Conservation (phyloP, 805 yeast species). For the Blastobotrys attinorum region DNA sequence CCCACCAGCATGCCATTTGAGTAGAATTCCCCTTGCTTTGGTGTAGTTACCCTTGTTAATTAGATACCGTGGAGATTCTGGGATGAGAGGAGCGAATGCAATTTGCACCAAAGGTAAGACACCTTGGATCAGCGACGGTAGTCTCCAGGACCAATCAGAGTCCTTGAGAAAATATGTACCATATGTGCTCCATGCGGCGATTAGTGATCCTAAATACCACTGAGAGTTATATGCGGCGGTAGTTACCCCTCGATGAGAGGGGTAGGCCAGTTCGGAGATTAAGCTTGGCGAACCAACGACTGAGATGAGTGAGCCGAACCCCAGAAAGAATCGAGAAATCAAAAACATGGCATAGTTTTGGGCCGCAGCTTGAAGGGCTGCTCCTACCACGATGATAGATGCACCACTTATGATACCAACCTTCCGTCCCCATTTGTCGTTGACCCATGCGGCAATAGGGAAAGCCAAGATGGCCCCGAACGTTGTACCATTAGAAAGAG, state of each 20-base stretch:
- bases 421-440: constrained; percentile 59
- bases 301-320: constrained; percentile 45
- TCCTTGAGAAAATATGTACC: constrained; percentile 40
- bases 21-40: constrained; percentile 4
- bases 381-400: constrained; percentile 42
- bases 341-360: constrained; percentile 54
- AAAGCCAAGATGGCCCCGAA: constrained; percentile 38
- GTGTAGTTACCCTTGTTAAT: constrained; percentile 2
- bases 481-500: constrained; percentile 21
- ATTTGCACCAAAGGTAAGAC: constrained; percentile 47
- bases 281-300: constrained; percentile 17
- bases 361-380: constrained; percentile 37
- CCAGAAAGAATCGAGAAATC: constrained; percentile 62
- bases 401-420: constrained; percentile 42
- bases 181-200: constrained; percentile 45
- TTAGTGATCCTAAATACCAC: constrained; percentile 46
- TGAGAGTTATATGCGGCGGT: constrained; percentile 44
- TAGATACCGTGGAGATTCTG: constrained; percentile 10
- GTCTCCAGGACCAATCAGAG: constrained; percentile 45
- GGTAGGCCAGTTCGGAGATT: constrained; percentile 63
- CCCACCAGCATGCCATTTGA: background rate
- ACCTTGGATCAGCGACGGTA: constrained; percentile 63
- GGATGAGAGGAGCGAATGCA: background rate
- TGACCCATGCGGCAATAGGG: constrained; percentile 45
- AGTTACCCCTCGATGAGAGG: constrained; percentile 52